A percentile compares a stretch with the other conserved stretches of the same genome.
Conservation (phyloP, 163 green algal genomes). For the Chlamydomonas reinhardtii region DNA sequence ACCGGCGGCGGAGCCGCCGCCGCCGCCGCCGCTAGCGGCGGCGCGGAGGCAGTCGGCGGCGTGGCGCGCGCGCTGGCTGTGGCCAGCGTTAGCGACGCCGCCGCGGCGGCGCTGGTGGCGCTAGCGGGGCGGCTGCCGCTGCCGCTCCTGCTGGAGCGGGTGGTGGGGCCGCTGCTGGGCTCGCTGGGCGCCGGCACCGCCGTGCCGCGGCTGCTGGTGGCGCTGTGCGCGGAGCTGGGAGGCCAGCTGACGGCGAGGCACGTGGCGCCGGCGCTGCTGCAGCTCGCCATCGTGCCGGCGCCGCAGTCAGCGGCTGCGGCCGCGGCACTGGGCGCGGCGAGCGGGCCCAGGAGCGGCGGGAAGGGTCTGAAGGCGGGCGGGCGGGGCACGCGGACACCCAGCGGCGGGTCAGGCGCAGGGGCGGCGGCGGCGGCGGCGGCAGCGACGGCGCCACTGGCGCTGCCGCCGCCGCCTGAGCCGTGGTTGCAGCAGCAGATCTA, state of each 20-base stretch:
- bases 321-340: neutral
- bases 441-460: neutral
- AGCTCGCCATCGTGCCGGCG: slow-evolving; percentile 9
- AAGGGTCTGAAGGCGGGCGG: too few relatives aligned
- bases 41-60: neutral
- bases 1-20: neutral
- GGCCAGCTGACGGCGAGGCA: slow-evolving; percentile 16
- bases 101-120: slow-evolving; percentile 1
- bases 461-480: neutral
- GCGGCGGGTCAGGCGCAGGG: too few relatives aligned
- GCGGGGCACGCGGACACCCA: too few relatives aligned
- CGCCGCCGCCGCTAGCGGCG: neutral
- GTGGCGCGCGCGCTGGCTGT: slow-evolving; percentile 19
- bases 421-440: neutral
- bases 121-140: slow-evolving; percentile 32
- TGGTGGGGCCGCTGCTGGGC: slow-evolving; percentile 1
- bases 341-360: too few relatives aligned
- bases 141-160: slow-evolving; percentile 27
- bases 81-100: slow-evolving; percentile 15
- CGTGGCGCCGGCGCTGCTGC: slow-evolving; percentile 38
- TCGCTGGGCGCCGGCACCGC: neutral
- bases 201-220: slow-evolving; percentile 34
- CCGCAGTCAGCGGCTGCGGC: neutral
- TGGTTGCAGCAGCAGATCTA: slow-evolving; percentile 31
- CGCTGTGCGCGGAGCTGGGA: slow-evolving; percentile 26